Conservation (phyloP, 768 basidiomycete genomes). For the Favolaschia claudopus region DNA sequence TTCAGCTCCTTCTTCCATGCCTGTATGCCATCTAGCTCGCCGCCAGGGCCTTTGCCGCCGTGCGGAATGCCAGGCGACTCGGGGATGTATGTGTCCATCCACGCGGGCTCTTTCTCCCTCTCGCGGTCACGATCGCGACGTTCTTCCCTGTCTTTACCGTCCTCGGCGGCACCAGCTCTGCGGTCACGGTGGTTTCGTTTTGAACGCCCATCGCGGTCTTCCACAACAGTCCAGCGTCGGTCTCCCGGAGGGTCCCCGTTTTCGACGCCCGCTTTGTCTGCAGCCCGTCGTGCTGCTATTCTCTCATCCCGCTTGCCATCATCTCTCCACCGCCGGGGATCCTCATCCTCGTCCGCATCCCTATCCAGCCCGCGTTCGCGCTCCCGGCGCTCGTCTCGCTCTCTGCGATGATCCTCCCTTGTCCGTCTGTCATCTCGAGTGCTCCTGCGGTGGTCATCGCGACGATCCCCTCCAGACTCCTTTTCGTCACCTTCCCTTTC, state of each 20-base stretch:
- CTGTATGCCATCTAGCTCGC: constrained; percentile 84
- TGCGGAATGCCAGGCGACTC: constrained; percentile 67
- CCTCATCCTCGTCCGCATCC: constrained; percentile 63
- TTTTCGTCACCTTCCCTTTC: constrained; percentile 51
- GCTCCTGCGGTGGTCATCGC: constrained; percentile 44
- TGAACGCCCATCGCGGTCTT: constrained; percentile 72
- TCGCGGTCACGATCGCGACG: constrained; percentile 63
- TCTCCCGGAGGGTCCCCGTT: constrained; percentile 55
- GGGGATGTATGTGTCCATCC: constrained; percentile 91
- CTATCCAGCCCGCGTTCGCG: constrained; percentile 44
- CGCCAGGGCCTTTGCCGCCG: constrained; percentile 66
- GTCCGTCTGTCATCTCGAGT: constrained; percentile 36
- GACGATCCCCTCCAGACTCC: constrained; percentile 38
- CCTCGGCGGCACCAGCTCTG: constrained; percentile 47
- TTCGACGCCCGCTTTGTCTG: constrained; percentile 43
- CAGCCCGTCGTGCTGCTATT: constrained; percentile 66
- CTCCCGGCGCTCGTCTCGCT: constrained; percentile 36
- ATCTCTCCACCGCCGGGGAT: constrained; percentile 81
- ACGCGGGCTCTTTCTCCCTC: constrained; percentile 88
- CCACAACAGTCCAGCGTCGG: constrained; percentile 66
- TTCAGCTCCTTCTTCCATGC: constrained; percentile 88
- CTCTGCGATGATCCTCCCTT: constrained; percentile 46
- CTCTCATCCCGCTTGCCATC: constrained; percentile 85
- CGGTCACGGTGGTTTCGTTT: constrained; percentile 70
- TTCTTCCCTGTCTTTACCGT: constrained; percentile 54